A percentile compares a stretch with the other conserved stretches of the same genome.
Conservation (phyloP, 164 flowering plant species). For the Magnolia kwangsiensis region DNA sequence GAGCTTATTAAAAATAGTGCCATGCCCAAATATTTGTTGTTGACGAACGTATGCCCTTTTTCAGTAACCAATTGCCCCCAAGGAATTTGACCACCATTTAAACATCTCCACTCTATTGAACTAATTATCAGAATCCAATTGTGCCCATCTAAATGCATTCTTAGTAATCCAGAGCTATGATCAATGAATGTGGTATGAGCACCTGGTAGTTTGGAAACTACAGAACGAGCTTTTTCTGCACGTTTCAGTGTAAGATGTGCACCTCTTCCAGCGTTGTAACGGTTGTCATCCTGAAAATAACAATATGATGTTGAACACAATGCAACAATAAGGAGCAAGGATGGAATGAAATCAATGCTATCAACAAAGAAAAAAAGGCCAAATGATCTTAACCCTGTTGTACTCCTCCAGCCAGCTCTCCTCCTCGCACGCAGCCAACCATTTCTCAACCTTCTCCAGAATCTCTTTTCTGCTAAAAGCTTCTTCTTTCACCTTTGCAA, state of each 20-base stretch:
- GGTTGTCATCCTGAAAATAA: slow-evolving; percentile 59
- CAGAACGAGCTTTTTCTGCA: slow-evolving; percentile 75
- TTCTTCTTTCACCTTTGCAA: slow-evolving; percentile 62
- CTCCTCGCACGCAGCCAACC: slow-evolving; percentile 76
- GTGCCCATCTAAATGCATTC: neutral
- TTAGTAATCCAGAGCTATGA: neutral
- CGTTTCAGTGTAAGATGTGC: slow-evolving; percentile 69
- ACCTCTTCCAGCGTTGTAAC: slow-evolving; percentile 78
- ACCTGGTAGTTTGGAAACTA: slow-evolving; percentile 69
- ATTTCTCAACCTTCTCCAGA: slow-evolving; percentile 79
- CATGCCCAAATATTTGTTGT: no score
- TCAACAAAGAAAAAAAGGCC: neutral
- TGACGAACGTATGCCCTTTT: no score
- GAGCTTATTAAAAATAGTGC: no score
- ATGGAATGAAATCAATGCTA: neutral
- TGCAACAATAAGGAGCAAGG: neutral
- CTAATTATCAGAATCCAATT: no score
- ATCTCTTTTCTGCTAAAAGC: slow-evolving; percentile 74
- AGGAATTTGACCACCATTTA: no score
- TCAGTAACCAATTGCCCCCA: no score
- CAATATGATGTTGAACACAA: slow-evolving; percentile 2
- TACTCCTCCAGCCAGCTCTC: slow-evolving; percentile 91
- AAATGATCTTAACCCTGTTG: slow-evolving; percentile 44
- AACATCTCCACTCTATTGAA: no score
- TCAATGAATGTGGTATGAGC: neutral